phyloP scores from a whole-genome alignment of 1,284 basidiomycete genomes.

The Anthracocystis panici-leucophaei region DNA sequence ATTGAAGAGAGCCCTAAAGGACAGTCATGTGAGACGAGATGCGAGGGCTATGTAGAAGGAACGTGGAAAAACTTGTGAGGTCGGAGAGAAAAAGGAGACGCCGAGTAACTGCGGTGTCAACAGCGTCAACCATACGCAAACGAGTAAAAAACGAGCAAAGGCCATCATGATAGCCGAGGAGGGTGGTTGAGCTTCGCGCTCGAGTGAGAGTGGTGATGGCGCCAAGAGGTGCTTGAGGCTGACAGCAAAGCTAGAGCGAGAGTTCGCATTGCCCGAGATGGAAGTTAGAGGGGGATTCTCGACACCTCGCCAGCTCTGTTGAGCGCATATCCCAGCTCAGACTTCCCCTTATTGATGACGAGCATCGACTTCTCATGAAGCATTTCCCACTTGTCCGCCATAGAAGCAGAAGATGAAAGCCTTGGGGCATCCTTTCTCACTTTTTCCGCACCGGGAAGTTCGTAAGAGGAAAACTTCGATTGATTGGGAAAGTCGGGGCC shows the following conservation, averaged over 20 bases:
- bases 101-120: too few relatives aligned
- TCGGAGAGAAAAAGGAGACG: too few relatives aligned
- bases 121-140: background rate
- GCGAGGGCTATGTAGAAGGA: background rate
- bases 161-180: too few relatives aligned
- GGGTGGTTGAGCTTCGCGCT: too few relatives aligned
- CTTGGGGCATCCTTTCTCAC: background rate
- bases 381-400: background rate
- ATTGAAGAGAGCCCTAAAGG: background rate
- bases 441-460: background rate
- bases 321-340: background rate
- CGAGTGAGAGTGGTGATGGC: too few relatives aligned
- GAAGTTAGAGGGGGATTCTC: too few relatives aligned
- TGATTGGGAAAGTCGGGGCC: conserved; percentile 8
- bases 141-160: background rate
- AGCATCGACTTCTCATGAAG: conserved; percentile 1
- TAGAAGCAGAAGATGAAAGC: background rate
- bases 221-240: too few relatives aligned
- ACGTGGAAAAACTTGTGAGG: too few relatives aligned
- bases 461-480: background rate
- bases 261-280: too few relatives aligned
- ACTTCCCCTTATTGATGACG: background rate
- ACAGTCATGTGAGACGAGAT: background rate
- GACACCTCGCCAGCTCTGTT: conserved; percentile 2
- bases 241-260: too few relatives aligned